Evolutionary conservation across 164 flowering plant genomes (phyloP), one percentile per base, ranked within the genome.

Genomic region (Cinnamomum chago): DNA sequence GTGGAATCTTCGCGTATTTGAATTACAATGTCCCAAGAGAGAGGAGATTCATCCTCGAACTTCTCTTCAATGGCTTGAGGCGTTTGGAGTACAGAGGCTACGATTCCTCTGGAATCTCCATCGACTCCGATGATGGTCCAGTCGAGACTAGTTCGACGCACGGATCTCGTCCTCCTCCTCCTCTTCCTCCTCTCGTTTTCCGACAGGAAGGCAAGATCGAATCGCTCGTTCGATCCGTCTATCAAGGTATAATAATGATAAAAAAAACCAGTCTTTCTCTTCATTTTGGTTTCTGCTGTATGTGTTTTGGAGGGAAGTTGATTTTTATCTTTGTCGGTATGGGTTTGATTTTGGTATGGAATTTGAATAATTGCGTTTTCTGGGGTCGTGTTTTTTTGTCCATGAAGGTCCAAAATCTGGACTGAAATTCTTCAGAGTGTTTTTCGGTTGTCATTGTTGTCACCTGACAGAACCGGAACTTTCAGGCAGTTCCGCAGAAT

Each of bases 71-170:
- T 76, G 99, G 99, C 40, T 81, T 95, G 65, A 76, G 97, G 33
- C 93, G 98, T 20, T 82, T 95, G 81, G 99, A 95, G 82, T 93
- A 95, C 81, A 80, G 99, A 62, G 98, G 99, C 75, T 95, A 95
- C 68, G 99, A 95, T 81, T 95, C 99, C 65, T 89, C 99, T 52
- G 98, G 99, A 6, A 86, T 95, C 72, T 87, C 92, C 75, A 88
- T 95, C 24, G 99, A 95, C 76, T 83, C 87, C 14, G 24, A 52
- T 68, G 70, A 9, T 7, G 20, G 68, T 28, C 47, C 23, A n/a
- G 27, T 80, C 62, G 62, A 20, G 18, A 52, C 50, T 28, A n/a
- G 51, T 28, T 60, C 79, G 22, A n/a, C 24, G 7, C 23, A 28
- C 18, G 23, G 52, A 12, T 50, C 81, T 40, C 70, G 52, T 25